Evolutionary conservation across 306 rosid genomes (phyloP).

Genomic region (Corylus heterophylla): DNA sequence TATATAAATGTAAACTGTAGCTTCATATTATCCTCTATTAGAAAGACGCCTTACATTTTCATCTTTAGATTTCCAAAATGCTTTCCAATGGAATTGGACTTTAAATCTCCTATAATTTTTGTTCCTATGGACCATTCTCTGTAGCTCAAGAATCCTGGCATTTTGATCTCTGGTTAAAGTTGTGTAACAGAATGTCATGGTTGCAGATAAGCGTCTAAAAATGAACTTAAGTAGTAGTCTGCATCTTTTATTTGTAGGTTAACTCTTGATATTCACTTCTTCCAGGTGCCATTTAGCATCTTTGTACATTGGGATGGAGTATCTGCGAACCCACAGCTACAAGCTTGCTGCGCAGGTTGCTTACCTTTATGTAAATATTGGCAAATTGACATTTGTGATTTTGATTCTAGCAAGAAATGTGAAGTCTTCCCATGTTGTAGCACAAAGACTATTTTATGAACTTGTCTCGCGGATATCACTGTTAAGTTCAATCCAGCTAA

Average conservation of each 20-base stretch:
- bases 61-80: background rate
- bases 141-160: background rate
- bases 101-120: no score
- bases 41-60: background rate
- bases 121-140: background rate
- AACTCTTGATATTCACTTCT: slow-evolving; percentile 68
- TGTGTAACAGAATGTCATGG: background rate
- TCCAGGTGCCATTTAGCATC: slow-evolving; percentile 99
- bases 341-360: slow-evolving; percentile 98
- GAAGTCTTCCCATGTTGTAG: background rate
- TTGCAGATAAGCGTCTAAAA: background rate
- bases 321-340: slow-evolving; percentile 96
- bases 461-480: background rate
- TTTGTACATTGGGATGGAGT: slow-evolving; percentile 98
- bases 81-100: no score
- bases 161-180: background rate
- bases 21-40: background rate
- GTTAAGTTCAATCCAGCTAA: background rate
- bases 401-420: background rate
- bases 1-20: background rate
- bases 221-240: background rate
- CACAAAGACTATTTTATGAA: background rate
- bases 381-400: slow-evolving; percentile 6
- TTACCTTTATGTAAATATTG: background rate
- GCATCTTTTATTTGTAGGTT: slow-evolving; percentile 44